Evolutionary conservation across 371 early-diverging fungal species (phyloP), one percentile per base, ranked within the genome.

Genomic region (Mortierella sp.): DNA sequence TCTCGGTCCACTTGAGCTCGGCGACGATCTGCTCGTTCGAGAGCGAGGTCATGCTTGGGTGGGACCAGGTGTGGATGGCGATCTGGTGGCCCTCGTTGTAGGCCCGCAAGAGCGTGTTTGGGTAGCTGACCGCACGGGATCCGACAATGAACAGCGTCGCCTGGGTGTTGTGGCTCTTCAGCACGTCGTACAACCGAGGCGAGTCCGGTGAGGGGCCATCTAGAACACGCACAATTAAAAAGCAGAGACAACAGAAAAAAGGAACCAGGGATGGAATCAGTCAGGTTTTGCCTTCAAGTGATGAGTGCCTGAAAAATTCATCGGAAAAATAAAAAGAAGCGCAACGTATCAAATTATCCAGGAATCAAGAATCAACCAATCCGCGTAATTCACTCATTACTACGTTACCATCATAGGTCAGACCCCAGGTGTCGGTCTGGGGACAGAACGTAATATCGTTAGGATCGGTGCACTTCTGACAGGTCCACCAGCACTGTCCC

Each of bases 21-120:
- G 93, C 93, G 53, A 93, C 88, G 39, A 95, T 86, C 71, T 90
- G 90, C 65, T 92, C 93, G 40, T 88, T 92, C 26, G 91, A 79
- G 55, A 88, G 76, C 1, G 90, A 81, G 26, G 94, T 92, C 87
- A 94, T 75, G 37, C 81, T 77, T 6, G 79, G 86, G 58, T 95
- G 95, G 13, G 92, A 88, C 91, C 91, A 90, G 24, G 88, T 76
- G 47, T 76, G 73, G 69, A 80, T 76, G 39, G 71, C 80, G 44
- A 80, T 73, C 31, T 80, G 80, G 50, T 80, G 80, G 40, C 86
- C 86, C 14, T 72, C 70, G 0, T 67, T 37, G 29, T 76, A 79
- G 19, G 75, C 90, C 47, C 88, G 88, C 79, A 87, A 79, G 34
- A 89, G 76, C 8, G 84, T 79, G 1, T 87, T 86, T 1, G 90